These are phyloP conservation scores for Aristolochia contorta DNA, from an alignment of 164 flowering plant genomes.

Conservation along the genomic window DNA sequence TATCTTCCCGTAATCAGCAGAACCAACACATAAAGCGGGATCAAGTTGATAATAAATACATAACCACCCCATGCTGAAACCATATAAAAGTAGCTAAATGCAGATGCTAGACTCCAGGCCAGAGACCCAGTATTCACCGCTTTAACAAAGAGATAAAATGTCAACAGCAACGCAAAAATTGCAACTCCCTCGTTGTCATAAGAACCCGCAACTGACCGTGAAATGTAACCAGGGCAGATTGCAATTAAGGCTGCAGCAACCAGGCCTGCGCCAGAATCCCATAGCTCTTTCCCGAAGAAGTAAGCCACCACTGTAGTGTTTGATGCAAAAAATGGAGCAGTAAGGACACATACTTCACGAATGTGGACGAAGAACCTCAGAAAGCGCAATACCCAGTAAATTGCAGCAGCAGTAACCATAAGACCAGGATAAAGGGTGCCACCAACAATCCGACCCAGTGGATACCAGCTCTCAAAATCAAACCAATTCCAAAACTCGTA, in stretches of 20 bases:
- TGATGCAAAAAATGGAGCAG: constrained; percentile 93
- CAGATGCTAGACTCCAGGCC: constrained; percentile 88
- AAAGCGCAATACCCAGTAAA: constrained; percentile 55
- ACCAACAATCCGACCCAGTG: constrained; percentile 88
- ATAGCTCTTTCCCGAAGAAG: constrained; percentile 88
- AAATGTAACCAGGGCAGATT: constrained; percentile 93
- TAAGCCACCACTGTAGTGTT: constrained; percentile 92
- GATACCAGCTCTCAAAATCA: constrained; percentile 95
- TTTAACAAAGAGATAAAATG: constrained; percentile 84
- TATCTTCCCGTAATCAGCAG: constrained; percentile 83
- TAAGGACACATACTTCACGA: constrained; percentile 88
- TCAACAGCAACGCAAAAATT: constrained; percentile 75
- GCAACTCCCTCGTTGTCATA: constrained; percentile 97
- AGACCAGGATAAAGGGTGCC: constrained; percentile 96
- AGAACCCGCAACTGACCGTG: constrained; percentile 91
- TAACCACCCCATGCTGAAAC: constrained; percentile 99
- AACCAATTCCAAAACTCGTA: constrained; percentile 99
- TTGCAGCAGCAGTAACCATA: constrained; percentile 85
- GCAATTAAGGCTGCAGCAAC: constrained; percentile 91
- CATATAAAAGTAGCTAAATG: constrained; percentile 94
- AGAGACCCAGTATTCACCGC: constrained; percentile 92
- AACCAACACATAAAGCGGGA: constrained; percentile 87
- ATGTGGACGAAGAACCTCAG: constrained; percentile 77
- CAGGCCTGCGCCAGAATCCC: constrained; percentile 93
- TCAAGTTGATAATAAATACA: constrained; percentile 85